Evolutionary conservation across 2,329 filamentous ascomycete genomes (phyloP).

Genomic region (Corinectria fuckeliana): DNA sequence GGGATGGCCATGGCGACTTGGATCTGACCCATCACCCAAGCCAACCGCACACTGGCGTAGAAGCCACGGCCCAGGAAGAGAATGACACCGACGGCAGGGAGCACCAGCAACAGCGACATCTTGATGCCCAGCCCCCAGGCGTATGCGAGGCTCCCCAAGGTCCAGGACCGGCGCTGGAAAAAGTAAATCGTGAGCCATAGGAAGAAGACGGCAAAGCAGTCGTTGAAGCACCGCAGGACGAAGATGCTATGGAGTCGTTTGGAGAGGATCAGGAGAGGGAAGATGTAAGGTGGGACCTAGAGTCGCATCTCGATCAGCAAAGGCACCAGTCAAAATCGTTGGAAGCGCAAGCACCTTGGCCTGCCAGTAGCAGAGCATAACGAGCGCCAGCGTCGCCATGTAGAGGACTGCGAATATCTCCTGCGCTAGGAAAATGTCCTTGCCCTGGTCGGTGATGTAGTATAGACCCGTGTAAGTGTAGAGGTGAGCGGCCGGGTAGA

Average conservation of each 20-base stretch:
- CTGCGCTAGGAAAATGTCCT: slow-evolving; percentile 81
- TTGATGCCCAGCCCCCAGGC: slow-evolving; percentile 87
- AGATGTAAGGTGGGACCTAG: slow-evolving; percentile 83
- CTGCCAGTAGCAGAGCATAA: slow-evolving; percentile 81
- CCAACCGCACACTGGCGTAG: slow-evolving; percentile 68
- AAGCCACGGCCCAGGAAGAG: slow-evolving; percentile 78
- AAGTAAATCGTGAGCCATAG: slow-evolving; percentile 82
- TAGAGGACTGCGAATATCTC: slow-evolving; percentile 83
- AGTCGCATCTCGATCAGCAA: neutral
- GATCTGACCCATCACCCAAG: slow-evolving; percentile 75
- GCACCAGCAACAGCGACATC: slow-evolving; percentile 85
- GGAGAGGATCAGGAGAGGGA: slow-evolving; percentile 84
- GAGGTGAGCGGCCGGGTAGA: slow-evolving; percentile 94
- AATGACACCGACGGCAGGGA: slow-evolving; percentile 81
- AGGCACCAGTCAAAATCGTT: neutral
- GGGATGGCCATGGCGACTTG: slow-evolving; percentile 73
- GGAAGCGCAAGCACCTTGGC: slow-evolving; percentile 62
- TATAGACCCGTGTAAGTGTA: slow-evolving; percentile 88
- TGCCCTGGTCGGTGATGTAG: slow-evolving; percentile 76
- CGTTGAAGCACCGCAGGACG: slow-evolving; percentile 92
- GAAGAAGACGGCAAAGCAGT: slow-evolving; percentile 85
- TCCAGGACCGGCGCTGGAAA: slow-evolving; percentile 79
- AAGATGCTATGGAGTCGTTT: slow-evolving; percentile 96
- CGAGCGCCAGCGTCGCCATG: slow-evolving; percentile 74
- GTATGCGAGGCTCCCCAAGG: slow-evolving; percentile 74